Evolutionary conservation across 345 rosid species (phyloP).

Genomic region (Gynandropsis gynandra): DNA sequence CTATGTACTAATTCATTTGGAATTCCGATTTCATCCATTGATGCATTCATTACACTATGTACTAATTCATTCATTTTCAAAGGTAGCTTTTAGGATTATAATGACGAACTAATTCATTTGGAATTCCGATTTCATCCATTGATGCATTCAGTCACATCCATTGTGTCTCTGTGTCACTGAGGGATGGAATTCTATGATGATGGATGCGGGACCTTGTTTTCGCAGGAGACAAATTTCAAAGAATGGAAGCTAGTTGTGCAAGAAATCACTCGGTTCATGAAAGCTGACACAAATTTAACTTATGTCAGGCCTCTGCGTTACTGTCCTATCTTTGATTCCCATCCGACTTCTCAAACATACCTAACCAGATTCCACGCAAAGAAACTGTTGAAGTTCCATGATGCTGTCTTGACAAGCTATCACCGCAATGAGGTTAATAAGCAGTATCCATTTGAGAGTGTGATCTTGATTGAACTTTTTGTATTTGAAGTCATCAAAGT

Average conservation of each 20-base stretch:
- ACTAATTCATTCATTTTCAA: background rate
- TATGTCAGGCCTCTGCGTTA: conserved; percentile 74
- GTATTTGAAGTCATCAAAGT: background rate
- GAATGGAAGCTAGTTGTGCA: conserved; percentile 88
- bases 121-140: background rate
- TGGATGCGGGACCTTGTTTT: conserved; percentile 4
- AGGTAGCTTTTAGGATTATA: conserved; percentile 1
- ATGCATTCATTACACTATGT: background rate
- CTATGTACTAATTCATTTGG: background rate
- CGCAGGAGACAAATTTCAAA: conserved; percentile 75
- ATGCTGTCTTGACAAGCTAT: conserved; percentile 79
- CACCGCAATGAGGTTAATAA: conserved; percentile 68
- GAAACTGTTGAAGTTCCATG: conserved; percentile 69
- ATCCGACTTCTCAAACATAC: conserved; percentile 65
- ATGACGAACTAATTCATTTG: background rate
- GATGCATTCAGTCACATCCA: background rate
- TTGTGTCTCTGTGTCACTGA: conserved; percentile 1
- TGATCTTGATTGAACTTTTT: background rate
- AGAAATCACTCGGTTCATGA: conserved; percentile 64
- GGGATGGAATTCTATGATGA: background rate
- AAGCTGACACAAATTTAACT: conserved; percentile 35
- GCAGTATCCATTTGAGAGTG: background rate
- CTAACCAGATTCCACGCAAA: conserved; percentile 79
- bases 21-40: background rate
- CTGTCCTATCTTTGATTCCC: conserved; percentile 52